Conservation (phyloP, 1,284 basidiomycete genomes). For the Ustilago loliicola region DNA sequence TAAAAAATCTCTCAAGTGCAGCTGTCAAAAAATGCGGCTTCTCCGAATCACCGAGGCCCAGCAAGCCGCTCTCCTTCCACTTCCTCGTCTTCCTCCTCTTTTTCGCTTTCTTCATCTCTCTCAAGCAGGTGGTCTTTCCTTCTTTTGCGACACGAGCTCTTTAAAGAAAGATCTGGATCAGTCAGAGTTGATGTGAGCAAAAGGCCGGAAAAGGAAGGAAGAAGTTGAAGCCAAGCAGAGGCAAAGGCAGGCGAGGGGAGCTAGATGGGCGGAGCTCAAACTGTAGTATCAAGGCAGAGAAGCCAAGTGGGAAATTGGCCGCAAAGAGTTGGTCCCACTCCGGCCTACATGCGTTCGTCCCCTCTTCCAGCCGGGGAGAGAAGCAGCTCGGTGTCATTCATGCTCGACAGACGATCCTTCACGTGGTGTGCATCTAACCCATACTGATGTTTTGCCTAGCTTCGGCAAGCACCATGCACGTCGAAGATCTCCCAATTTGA, state of each 20-base stretch:
- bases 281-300: neutral
- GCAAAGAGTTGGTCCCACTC: neutral
- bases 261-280: slow-evolving; percentile 21
- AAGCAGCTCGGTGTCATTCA: slow-evolving; percentile 18
- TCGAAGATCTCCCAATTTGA: slow-evolving; percentile 25
- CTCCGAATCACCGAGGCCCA: slow-evolving; percentile 22
- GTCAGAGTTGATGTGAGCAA: neutral
- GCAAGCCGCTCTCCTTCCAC: neutral
- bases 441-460: slow-evolving; percentile 13
- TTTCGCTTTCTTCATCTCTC: neutral
- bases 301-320: neutral
- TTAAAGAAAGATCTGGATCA: no score
- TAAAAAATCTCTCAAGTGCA: slow-evolving; percentile 3
- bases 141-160: no score
- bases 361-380: neutral
- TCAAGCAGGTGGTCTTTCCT: no score
- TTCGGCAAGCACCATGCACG: slow-evolving; percentile 13
- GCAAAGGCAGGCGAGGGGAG: neutral
- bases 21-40: slow-evolving; percentile 34
- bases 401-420: slow-evolving; percentile 9
- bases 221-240: neutral
- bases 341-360: neutral
- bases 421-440: slow-evolving; percentile 9
- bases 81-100: neutral
- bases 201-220: neutral